Percentiles rank a stretch among this genome's conserved stretches.
phyloP scores from a whole-genome alignment of 2,329 filamentous ascomycete species.

The Fusarium praegraminearum region DNA sequence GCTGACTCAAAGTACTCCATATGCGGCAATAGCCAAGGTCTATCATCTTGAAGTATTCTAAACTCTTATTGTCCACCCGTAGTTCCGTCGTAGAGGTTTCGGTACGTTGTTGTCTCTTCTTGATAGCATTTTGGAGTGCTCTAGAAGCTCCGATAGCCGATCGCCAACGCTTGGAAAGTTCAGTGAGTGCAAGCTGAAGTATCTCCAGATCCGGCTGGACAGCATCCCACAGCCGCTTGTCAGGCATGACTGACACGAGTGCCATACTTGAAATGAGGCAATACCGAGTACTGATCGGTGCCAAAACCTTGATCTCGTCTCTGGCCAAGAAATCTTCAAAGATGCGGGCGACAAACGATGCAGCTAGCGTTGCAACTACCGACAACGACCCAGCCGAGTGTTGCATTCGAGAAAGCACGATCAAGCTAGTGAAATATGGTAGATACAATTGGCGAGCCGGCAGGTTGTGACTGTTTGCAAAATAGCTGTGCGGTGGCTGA shows the following conservation, averaged over 20 bases:
- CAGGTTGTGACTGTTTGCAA: background rate
- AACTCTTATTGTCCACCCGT: background rate
- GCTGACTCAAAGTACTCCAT: background rate
- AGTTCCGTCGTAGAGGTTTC: background rate
- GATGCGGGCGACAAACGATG: background rate
- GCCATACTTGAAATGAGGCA: slow-evolving; percentile 5
- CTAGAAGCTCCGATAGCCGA: background rate
- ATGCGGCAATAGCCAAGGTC: background rate
- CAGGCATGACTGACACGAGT: background rate
- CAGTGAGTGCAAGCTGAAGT: background rate
- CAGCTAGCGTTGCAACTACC: background rate
- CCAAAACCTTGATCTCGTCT: background rate
- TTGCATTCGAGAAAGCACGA: slow-evolving; percentile 4
- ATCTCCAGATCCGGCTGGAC: background rate
- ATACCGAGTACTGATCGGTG: background rate
- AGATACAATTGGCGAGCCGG: background rate
- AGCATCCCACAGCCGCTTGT: background rate
- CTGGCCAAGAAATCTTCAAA: slow-evolving; percentile 3
- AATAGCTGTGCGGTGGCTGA: slow-evolving; percentile 1
- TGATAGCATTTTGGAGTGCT: slow-evolving; percentile 1
- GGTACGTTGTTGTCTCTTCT: background rate
- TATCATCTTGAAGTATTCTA: slow-evolving; percentile 7
- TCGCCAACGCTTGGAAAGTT: background rate
- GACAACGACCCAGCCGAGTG: background rate
- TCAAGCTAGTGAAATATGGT: background rate